A percentile compares a stretch with the other conserved stretches of the same genome.
Evolutionary conservation across 805 yeast genomes (phyloP).

Genomic region (Ogataea glucozyma): DNA sequence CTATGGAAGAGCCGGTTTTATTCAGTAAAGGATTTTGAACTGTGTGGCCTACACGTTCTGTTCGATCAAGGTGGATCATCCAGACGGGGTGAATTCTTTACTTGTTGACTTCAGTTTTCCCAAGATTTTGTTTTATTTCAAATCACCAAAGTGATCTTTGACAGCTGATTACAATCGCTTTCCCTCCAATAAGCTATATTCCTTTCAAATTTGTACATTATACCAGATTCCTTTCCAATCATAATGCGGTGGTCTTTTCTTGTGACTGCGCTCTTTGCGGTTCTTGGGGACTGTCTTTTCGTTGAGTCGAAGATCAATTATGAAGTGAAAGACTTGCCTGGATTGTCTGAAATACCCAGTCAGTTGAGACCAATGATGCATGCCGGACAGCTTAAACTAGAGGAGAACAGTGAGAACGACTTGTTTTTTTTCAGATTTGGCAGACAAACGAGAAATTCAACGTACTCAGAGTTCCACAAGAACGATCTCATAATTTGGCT

Average conservation of each 20-base stretch:
- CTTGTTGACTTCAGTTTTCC: too few relatives aligned
- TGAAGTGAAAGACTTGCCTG: conserved; percentile 30
- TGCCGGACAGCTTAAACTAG: conserved; percentile 66
- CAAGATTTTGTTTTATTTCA: too few relatives aligned
- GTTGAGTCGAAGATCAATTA: conserved; percentile 11
- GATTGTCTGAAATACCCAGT: conserved; percentile 24
- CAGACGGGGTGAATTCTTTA: too few relatives aligned
- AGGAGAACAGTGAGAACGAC: conserved; percentile 52
- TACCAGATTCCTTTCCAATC: too few relatives aligned
- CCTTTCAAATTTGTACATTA: too few relatives aligned
- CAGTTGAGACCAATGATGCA: conserved; percentile 51
- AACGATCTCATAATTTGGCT: conserved; percentile 75
- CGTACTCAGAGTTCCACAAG: conserved; percentile 4
- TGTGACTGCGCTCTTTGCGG: conserved; percentile 1
- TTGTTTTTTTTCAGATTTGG: conserved; percentile 79
- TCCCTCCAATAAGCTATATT: too few relatives aligned
- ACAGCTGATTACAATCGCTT: too few relatives aligned
- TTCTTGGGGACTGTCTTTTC: conserved; percentile 1
- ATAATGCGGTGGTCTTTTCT: not conserved
- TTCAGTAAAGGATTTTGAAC: too few relatives aligned
- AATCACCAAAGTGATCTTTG: too few relatives aligned
- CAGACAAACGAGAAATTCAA: conserved; percentile 12
- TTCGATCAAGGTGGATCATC: too few relatives aligned
- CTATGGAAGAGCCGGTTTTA: too few relatives aligned
- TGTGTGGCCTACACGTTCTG: too few relatives aligned